Conservation (phyloP, 768 basidiomycete species). For the Clitopilus hobsonii region DNA sequence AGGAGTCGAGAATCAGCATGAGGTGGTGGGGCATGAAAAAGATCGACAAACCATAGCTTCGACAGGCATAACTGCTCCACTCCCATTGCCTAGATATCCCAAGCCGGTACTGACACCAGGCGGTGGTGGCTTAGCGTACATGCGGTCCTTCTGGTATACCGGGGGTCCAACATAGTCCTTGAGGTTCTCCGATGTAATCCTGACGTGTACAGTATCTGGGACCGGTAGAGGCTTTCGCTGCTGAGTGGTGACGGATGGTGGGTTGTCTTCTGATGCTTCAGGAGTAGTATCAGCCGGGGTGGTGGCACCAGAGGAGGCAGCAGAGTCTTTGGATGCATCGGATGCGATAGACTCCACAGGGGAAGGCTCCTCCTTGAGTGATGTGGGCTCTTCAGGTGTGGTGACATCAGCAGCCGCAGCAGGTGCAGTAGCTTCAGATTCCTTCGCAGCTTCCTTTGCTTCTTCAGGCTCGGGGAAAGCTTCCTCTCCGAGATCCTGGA, state of each 20-base stretch:
- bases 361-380: constrained; percentile 44
- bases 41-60: constrained; percentile 74
- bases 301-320: constrained; percentile 6
- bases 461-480: constrained; percentile 66
- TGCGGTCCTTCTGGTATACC: constrained; percentile 89
- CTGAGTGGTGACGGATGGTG: constrained; percentile 65
- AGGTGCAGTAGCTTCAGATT: constrained; percentile 6
- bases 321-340: constrained; percentile 4
- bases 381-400: constrained; percentile 4
- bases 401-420: constrained; percentile 14
- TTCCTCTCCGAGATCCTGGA: constrained; percentile 86
- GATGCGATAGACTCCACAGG: constrained; percentile 10
- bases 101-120: constrained; percentile 93
- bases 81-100: constrained; percentile 95
- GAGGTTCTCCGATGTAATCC: constrained; percentile 81
- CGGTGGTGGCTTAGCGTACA: constrained; percentile 79
- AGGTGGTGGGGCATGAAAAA: not conserved
- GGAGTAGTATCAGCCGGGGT: constrained; percentile 17
- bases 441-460: constrained; percentile 6
- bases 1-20: not conserved
- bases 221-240: constrained; percentile 78
- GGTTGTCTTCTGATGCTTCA: constrained; percentile 11
- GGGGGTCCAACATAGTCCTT: constrained; percentile 97
- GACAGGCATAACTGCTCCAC: constrained; percentile 95
- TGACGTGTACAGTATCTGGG: constrained; percentile 72